phyloP scores from a whole-genome alignment of 192 early-diverging fungal genomes.

The Coemansia sp. region DNA sequence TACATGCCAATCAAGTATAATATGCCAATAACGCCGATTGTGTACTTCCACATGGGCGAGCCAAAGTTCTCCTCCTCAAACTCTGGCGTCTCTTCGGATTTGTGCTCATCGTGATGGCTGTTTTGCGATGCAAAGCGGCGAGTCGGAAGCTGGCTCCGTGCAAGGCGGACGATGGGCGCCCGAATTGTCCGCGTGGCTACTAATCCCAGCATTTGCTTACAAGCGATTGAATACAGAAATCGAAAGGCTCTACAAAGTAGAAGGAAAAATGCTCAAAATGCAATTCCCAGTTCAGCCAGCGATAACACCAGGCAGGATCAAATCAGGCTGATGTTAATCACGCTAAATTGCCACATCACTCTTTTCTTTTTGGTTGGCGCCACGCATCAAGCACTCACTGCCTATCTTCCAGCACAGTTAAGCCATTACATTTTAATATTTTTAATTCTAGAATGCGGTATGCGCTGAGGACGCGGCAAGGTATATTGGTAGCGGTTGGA shows the following conservation, averaged over 20 bases:
- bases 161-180: conserved; percentile 13
- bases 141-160: conserved; percentile 15
- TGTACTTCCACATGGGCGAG: conserved; percentile 49
- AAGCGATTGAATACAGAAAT: background rate
- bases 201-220: conserved; percentile 29
- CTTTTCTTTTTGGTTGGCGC: no score
- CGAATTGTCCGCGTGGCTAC: conserved; percentile 20
- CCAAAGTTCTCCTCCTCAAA: conserved; percentile 46
- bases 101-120: conserved; percentile 9
- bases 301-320: background rate
- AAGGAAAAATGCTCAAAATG: background rate
- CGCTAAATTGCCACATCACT: no score
- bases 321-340: background rate
- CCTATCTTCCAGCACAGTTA: no score
- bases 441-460: conserved; percentile 23
- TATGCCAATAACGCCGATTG: conserved; percentile 26
- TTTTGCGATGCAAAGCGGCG: conserved; percentile 42
- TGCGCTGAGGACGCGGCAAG: conserved; percentile 44
- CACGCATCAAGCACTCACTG: no score
- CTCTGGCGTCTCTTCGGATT: conserved; percentile 10
- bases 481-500: conserved; percentile 43
- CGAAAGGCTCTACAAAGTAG: background rate
- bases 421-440: background rate
- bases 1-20: conserved; percentile 37
- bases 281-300: background rate